Evolutionary conservation across 192 early-diverging fungal genomes (phyloP), one percentile per base, ranked within the genome.

Genomic region (Coemansia sp.): DNA sequence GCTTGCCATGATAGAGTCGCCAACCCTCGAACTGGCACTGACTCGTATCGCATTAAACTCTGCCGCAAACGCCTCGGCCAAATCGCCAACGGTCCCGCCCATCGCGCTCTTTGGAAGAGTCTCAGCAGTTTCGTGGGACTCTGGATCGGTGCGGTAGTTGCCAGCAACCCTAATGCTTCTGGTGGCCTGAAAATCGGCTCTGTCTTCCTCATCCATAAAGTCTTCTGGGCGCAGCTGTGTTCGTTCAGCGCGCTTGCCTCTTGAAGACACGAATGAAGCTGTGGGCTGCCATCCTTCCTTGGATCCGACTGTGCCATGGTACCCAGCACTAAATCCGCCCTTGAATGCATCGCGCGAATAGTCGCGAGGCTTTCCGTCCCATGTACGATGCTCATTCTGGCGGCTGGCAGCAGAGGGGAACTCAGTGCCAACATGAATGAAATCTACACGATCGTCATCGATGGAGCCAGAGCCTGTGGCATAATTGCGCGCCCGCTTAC

Each of bases 171-270:
- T 13, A 34, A 76, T n/a, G 31, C 7, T 10, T 45, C 43, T 52
- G 8, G 64, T 20, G 20, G 64, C 75, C 12, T 55, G 63, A 0
- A 50, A 36, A 48, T 83, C 93, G 62, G 86, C 88, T 20, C 92
- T 64, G 64, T 99, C 97, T 66, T 99, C 95, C 6, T 95, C 93
- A 77, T 99, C 97, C 97, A 99, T 99, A 64, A 88, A 97, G 65
- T 99, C 95, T 64, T 96, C 91, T 1, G 69, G 88, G 13, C 73
- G 75, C 59, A 67, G 58, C 45, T 38, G 58, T n/a, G 68, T 82
- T 38, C 60, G 66, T 48, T 87, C 82, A 6, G 79, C 80, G 12
- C 93, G 86, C 6, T 84, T 83, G 26, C 60, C 71, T 35, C 93
- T 85, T 8, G 91, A 92, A 1, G 95, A 95, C 2, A 89, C 86